A percentile compares a stretch with the other conserved stretches of the same genome.
Evolutionary conservation across 1,284 basidiomycete genomes (phyloP).

Genomic region (Vanrija humicola): DNA sequence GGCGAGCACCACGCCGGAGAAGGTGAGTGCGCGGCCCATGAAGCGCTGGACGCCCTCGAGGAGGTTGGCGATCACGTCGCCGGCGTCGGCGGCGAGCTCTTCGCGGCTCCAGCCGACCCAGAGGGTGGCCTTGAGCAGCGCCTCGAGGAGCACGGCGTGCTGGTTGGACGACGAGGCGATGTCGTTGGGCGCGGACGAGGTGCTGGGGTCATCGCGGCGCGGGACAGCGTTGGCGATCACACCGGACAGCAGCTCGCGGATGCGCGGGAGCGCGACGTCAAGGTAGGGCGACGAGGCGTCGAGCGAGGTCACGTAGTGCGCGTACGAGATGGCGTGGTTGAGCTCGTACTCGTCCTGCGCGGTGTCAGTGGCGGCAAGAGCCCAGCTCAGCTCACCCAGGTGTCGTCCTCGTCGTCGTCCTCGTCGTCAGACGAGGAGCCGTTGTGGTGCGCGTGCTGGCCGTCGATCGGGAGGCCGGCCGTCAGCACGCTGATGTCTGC

Average conservation of each 20-base stretch:
- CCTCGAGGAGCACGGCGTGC: conserved; percentile 33
- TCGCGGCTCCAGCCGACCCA: conserved; percentile 35
- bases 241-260: conserved; percentile 29
- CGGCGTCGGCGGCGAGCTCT: conserved; percentile 17
- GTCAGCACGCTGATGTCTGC: conserved; percentile 18
- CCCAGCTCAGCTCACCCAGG: conserved; percentile 16
- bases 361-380: background rate
- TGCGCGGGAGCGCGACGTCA: conserved; percentile 8
- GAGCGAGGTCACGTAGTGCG: conserved; percentile 42
- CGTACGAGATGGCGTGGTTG: conserved; percentile 46
- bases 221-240: conserved; percentile 10
- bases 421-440: conserved; percentile 13
- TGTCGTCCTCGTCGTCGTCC: conserved; percentile 25
- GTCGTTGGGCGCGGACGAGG: conserved; percentile 2
- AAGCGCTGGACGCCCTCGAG: conserved; percentile 18
- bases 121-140: conserved; percentile 32
- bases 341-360: conserved; percentile 38
- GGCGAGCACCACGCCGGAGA: conserved; percentile 32
- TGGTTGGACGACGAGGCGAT: background rate
- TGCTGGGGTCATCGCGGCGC: background rate
- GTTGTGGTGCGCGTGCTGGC: too few relatives aligned
- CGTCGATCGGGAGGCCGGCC: conserved; percentile 23
- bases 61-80: conserved; percentile 22
- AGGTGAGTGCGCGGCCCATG: conserved; percentile 19
- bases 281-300: conserved; percentile 19